These are phyloP conservation scores for Fomitopsis serialis DNA, from an alignment of 768 basidiomycete genomes.

Conservation along the genomic window DNA sequence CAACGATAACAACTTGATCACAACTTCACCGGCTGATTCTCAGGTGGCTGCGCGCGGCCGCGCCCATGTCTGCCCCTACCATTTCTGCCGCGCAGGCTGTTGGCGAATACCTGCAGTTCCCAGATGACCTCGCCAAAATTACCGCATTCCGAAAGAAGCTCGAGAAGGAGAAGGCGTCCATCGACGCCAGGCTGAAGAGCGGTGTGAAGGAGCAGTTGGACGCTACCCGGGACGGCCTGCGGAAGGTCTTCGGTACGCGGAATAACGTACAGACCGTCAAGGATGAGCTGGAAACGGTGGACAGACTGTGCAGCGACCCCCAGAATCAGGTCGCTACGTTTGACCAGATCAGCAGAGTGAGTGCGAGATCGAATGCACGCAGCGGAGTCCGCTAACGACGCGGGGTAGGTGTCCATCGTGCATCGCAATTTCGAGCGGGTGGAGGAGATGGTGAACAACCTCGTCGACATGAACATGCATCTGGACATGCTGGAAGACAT, in stretches of 20 bases:
- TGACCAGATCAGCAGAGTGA: constrained; percentile 91
- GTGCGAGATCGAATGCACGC: constrained; percentile 20
- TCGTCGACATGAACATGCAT: constrained; percentile 87
- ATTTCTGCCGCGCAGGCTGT: constrained; percentile 83
- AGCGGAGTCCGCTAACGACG: not conserved
- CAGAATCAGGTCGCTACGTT: constrained; percentile 78
- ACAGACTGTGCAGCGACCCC: constrained; percentile 72
- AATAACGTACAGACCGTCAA: constrained; percentile 75
- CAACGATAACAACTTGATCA: too few species aligned
- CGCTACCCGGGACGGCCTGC: constrained; percentile 82
- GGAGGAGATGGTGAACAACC: constrained; percentile 91
- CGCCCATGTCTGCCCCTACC: constrained; percentile 27
- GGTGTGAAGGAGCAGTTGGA: constrained; percentile 93
- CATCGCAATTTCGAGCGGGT: constrained; percentile 94
- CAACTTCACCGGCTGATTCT: too few species aligned
- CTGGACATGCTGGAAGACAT: constrained; percentile 75
- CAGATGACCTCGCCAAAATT: constrained; percentile 89
- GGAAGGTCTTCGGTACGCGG: constrained; percentile 72
- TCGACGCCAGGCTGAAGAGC: constrained; percentile 83
- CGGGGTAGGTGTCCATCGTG: constrained; percentile 80
- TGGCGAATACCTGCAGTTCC: constrained; percentile 87
- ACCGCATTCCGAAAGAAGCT: constrained; percentile 87
- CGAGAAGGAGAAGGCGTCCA: constrained; percentile 93
- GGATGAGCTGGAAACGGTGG: constrained; percentile 81
- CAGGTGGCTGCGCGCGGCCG: too few species aligned